Conservation (phyloP, 768 basidiomycete species). For the Thelephora aurantiotincta region DNA sequence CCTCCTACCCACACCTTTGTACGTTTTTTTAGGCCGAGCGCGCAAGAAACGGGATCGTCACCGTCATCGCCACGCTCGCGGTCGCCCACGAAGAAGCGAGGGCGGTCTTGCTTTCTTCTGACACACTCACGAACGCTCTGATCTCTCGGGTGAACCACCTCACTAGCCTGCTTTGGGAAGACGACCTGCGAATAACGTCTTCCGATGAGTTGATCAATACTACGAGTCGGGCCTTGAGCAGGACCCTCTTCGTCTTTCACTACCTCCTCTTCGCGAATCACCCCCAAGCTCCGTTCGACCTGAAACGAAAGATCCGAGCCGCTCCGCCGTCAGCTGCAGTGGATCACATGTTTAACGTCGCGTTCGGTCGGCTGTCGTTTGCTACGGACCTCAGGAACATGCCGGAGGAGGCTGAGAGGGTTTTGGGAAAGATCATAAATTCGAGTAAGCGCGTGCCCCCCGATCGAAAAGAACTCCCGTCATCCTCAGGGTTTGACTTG, state of each 20-base stretch:
- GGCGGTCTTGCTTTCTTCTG: conserved; percentile 29
- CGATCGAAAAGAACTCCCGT: no score
- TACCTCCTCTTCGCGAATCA: conserved; percentile 39
- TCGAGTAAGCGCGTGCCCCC: no score
- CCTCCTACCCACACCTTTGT: not conserved
- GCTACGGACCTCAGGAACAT: conserved; percentile 14
- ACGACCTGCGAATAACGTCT: conserved; percentile 28
- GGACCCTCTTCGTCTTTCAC: conserved; percentile 46
- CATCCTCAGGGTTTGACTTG: no score
- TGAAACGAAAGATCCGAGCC: conserved; percentile 44
- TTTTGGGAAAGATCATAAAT: not conserved
- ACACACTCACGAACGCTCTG: conserved; percentile 49
- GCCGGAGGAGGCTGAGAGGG: not conserved
- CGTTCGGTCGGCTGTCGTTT: conserved; percentile 62
- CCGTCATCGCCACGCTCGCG: conserved; percentile 26
- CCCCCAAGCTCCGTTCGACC: conserved; percentile 23
- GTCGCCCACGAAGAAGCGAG: conserved; percentile 24
- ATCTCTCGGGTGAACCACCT: conserved; percentile 39
- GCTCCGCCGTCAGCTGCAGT: conserved; percentile 47
- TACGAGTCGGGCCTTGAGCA: conserved; percentile 32
- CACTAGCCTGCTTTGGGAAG: conserved; percentile 52
- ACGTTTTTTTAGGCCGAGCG: conserved; percentile 17
- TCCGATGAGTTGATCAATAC: conserved; percentile 24
- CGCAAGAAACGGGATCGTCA: conserved; percentile 23
- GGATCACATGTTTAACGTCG: conserved; percentile 59